A percentile compares a stretch with the other conserved stretches of the same genome.
Evolutionary conservation across 1,139 yeast species (phyloP).

Genomic region (Diutina neorugosa): DNA sequence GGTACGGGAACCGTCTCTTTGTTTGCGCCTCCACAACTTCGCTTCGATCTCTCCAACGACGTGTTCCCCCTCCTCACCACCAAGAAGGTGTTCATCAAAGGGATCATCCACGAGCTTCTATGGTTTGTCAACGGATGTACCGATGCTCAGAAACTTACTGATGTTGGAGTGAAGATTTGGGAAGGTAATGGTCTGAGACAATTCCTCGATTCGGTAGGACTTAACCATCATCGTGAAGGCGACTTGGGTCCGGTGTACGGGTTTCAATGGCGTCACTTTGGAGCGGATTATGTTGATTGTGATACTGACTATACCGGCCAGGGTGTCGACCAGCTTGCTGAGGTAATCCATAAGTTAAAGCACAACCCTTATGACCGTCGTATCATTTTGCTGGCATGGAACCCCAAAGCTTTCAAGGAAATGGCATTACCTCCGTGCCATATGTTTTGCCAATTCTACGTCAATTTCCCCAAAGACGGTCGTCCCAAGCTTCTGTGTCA

Average conservation of each 20-base stretch:
- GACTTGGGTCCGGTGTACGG: constrained; percentile 98
- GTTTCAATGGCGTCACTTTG: constrained; percentile 98
- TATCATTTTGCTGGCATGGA: constrained; percentile 95
- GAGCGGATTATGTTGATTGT: constrained; percentile 80
- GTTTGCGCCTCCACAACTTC: constrained; percentile 91
- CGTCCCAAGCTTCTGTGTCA: constrained; percentile 73
- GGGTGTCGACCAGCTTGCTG: constrained; percentile 83
- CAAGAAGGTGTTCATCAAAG: constrained; percentile 82
- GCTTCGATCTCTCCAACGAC: constrained; percentile 66
- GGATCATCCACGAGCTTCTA: constrained; percentile 74
- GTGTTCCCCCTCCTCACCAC: constrained; percentile 84
- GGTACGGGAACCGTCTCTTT: constrained; percentile 90
- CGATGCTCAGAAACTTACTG: constrained; percentile 67
- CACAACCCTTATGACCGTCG: constrained; percentile 90
- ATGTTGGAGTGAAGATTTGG: constrained; percentile 89
- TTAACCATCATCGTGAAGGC: constrained; percentile 73
- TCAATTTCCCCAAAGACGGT: constrained; percentile 45
- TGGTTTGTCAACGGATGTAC: constrained; percentile 93
- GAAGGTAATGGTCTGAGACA: constrained; percentile 98
- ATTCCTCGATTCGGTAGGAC: constrained; percentile 73
- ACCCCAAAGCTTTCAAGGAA: constrained; percentile 81
- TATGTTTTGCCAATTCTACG: constrained; percentile 91
- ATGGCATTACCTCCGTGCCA: constrained; percentile 99
- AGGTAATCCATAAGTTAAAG: constrained; percentile 67
- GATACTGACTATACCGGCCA: constrained; percentile 77